These are phyloP conservation scores for Termitomyces sp. DNA, from an alignment of 768 basidiomycete species.

Conservation along the genomic window DNA sequence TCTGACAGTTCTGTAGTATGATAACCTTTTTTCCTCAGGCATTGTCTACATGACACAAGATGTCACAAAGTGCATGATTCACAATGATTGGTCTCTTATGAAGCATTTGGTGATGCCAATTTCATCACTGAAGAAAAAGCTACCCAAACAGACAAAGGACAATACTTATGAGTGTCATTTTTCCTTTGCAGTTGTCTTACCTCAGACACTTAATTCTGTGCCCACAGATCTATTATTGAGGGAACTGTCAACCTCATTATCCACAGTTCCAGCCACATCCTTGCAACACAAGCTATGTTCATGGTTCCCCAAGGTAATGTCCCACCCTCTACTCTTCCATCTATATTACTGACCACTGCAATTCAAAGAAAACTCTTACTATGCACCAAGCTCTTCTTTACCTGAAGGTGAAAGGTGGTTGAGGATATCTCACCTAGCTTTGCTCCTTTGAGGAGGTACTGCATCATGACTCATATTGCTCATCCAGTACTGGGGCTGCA, in stretches of 20 bases:
- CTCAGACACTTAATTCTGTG: neutral
- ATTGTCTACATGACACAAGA: slow-evolving; percentile 22
- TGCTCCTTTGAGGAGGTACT: slow-evolving; percentile 7
- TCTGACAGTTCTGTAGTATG: neutral
- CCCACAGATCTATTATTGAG: slow-evolving; percentile 58
- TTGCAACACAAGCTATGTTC: slow-evolving; percentile 55
- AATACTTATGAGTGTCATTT: slow-evolving; percentile 57
- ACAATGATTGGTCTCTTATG: slow-evolving; percentile 68
- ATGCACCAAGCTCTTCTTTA: slow-evolving; percentile 86
- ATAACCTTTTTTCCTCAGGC: neutral
- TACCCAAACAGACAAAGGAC: slow-evolving; percentile 86
- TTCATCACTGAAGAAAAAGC: slow-evolving; percentile 89
- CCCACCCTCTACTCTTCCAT: no score
- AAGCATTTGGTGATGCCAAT: slow-evolving; percentile 88
- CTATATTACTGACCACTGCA: neutral
- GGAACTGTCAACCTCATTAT: slow-evolving; percentile 87
- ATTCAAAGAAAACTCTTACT: slow-evolving; percentile 49
- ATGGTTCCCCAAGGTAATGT: neutral
- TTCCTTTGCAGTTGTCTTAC: neutral
- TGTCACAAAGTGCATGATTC: neutral
- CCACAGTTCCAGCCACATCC: slow-evolving; percentile 72
- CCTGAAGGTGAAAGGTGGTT: slow-evolving; percentile 65
- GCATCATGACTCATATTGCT: neutral
- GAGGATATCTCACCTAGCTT: slow-evolving; percentile 9
- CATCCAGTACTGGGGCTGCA: neutral